A percentile compares a stretch with the other conserved stretches of the same genome.
These are phyloP conservation scores for Cyberlindnera saturnus DNA, from an alignment of 805 yeast species.

Conservation along the genomic window DNA sequence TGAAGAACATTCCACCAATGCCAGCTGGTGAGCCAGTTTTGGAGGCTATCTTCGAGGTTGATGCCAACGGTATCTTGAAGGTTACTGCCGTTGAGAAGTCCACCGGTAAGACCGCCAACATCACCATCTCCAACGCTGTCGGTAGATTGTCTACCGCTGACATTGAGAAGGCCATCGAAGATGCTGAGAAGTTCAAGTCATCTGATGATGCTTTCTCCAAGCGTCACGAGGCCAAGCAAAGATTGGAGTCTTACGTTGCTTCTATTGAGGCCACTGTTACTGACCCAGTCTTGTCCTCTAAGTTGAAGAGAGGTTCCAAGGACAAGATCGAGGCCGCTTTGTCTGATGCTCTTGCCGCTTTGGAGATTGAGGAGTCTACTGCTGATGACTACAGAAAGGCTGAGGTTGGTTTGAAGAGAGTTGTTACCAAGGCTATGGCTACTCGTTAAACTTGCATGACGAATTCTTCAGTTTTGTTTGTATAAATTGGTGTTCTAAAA, in stretches of 20 bases:
- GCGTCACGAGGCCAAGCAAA: constrained; percentile 99
- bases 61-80: constrained; percentile 99
- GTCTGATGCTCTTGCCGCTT: constrained; percentile 96
- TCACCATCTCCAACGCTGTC: constrained; percentile 97
- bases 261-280: constrained; percentile 93
- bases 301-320: constrained; percentile 95
- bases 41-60: constrained; percentile 98
- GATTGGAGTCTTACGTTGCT: constrained; percentile 96
- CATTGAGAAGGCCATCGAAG: constrained; percentile 96
- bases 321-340: constrained; percentile 97
- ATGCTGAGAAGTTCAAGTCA: constrained; percentile 98
- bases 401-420: constrained; percentile 98
- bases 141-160: constrained; percentile 97
- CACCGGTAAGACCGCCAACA: constrained; percentile 97
- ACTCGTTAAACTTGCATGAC: constrained; percentile 61
- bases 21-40: constrained; percentile 99
- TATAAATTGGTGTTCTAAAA: constrained; percentile 7
- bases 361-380: constrained; percentile 92
- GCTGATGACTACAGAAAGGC: constrained; percentile 99
- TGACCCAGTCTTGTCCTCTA: constrained; percentile 96
- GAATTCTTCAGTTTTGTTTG: constrained; percentile 7
- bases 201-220: constrained; percentile 99
- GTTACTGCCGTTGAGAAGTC: constrained; percentile 98
- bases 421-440: constrained; percentile 98
- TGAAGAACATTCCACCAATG: constrained; percentile 96